These are phyloP conservation scores for Globisporangium viniferum DNA, from an alignment of 352 stramenopile genomes.

Conservation along the genomic window DNA sequence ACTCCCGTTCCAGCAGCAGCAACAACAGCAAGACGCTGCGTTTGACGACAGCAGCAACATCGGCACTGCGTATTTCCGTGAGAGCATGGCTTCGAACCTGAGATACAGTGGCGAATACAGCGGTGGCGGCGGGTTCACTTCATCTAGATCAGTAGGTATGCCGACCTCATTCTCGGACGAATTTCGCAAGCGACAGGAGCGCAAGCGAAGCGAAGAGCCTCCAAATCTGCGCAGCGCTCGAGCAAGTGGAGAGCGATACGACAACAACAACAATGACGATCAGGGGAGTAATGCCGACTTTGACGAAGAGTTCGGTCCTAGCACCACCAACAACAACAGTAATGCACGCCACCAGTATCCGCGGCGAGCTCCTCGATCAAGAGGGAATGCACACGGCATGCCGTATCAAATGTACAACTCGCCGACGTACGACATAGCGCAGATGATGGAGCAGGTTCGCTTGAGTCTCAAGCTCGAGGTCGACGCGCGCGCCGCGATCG, in stretches of 20 bases:
- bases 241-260: slow-evolving; percentile 11
- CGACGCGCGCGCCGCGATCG: slow-evolving; percentile 68
- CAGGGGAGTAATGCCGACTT: slow-evolving; percentile 15
- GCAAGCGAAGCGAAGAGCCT: slow-evolving; percentile 21
- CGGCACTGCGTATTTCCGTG: slow-evolving; percentile 31
- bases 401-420: slow-evolving; percentile 55
- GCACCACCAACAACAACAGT: slow-evolving; percentile 7
- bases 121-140: too few species aligned
- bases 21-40: background rate
- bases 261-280: slow-evolving; percentile 18
- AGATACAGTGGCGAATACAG: background rate
- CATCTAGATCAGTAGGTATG: slow-evolving; percentile 3
- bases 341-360: background rate
- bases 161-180: slow-evolving; percentile 38
- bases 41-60: slow-evolving; percentile 13
- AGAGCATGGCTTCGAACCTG: slow-evolving; percentile 24
- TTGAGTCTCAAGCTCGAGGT: slow-evolving; percentile 83
- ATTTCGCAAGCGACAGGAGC: slow-evolving; percentile 51
- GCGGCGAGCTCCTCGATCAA: background rate
- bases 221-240: background rate
- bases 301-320: slow-evolving; percentile 20
- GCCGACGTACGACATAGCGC: slow-evolving; percentile 73
- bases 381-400: background rate
- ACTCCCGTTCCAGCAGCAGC: background rate
- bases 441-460: slow-evolving; percentile 85